Base-by-base conservation (phyloP, 179 eudicot species). In the Amaranthus tricolor region DNA sequence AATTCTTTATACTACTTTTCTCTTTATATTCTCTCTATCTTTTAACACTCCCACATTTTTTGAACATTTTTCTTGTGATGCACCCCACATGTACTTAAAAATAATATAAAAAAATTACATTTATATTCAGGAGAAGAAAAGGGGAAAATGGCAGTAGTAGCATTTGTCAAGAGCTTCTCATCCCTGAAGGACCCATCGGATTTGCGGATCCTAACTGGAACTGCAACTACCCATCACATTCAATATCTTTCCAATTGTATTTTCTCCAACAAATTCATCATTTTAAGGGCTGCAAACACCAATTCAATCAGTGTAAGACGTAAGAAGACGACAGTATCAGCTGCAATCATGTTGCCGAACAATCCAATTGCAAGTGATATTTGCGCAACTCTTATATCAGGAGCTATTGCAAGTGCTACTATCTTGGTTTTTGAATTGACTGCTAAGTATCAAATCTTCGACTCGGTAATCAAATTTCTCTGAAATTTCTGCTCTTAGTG, bases 361-460 rank as follows among this genome's bases (percentile, higher is more conserved):
- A 82, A 81, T 76, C 76, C 82, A 3, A 55, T 89, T 10, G 21
- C 73, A 24, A 66, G 81, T n/a, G 97, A 93, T 71, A 11, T 81
- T 55, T 72, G 74, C 16, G 94, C 96, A 47, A 68, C 84, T 48
- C 88, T 75, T 0, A 4, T 91, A 0, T 53, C 88, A 21, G 90
- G 87, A 6, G 86, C 64, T 12, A 43, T 86, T 60, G 94, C 96
- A 50, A 72, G 89, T 11, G 74, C 84, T 51, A 0, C 86, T 31
- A 90, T 93, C 51, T 86, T 84, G 0, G 5, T 93, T 10, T 93
- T 89, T 91, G 78, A 82, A 47, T 86, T 83, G 49, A 89, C 91
- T 45, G 96, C 96, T 63, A 86, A 84, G 19, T 81, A 77, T 9
- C 81, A 85, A 9, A 19, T 90, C 55, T 86, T 91, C 66, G 96